Percentiles rank a stretch among this genome's conserved stretches.
Evolutionary conservation across 1,139 yeast genomes (phyloP).

Genomic region (Geotrichum histeridarum): DNA sequence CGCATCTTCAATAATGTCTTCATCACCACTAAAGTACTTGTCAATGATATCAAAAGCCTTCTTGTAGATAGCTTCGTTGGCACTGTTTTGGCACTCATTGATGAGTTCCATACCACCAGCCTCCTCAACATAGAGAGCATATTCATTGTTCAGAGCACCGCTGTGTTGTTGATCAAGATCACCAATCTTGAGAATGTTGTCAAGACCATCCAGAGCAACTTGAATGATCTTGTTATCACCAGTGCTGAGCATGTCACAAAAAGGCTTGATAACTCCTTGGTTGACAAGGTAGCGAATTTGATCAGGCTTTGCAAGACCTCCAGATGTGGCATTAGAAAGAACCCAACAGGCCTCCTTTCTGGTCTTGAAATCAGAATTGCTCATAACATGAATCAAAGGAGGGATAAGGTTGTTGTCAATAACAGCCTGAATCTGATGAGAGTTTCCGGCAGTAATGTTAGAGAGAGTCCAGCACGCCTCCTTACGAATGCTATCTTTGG

Average conservation of each 20-base stretch:
- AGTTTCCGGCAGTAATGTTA: conserved; percentile 94
- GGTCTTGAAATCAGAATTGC: conserved; percentile 86
- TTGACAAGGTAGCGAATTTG: conserved; percentile 86
- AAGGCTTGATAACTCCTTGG: conserved; percentile 96
- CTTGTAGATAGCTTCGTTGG: conserved; percentile 84
- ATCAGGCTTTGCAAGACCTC: conserved; percentile 79
- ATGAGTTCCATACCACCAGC: conserved; percentile 98
- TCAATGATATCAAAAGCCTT: conserved; percentile 89
- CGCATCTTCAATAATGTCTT: conserved; percentile 61
- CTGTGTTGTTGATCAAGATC: conserved; percentile 81
- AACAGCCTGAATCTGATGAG: conserved; percentile 93
- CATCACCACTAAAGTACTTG: conserved; percentile 76
- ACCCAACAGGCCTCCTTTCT: conserved; percentile 99
- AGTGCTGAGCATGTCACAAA: conserved; percentile 82
- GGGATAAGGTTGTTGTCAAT: conserved; percentile 93
- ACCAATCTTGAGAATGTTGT: conserved; percentile 89
- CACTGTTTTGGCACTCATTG: conserved; percentile 85
- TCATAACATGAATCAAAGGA: conserved; percentile 76
- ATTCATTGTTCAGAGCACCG: conserved; percentile 55
- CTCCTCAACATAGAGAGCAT: conserved; percentile 89
- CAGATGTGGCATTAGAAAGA: conserved; percentile 95
- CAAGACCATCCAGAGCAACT: conserved; percentile 91
- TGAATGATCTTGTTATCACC: conserved; percentile 90
- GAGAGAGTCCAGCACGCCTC: conserved; percentile 99
- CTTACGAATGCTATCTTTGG: conserved; percentile 88